Base-by-base conservation (phyloP, 2,329 filamentous ascomycete genomes). In the Emergomyces orientalis region DNA sequence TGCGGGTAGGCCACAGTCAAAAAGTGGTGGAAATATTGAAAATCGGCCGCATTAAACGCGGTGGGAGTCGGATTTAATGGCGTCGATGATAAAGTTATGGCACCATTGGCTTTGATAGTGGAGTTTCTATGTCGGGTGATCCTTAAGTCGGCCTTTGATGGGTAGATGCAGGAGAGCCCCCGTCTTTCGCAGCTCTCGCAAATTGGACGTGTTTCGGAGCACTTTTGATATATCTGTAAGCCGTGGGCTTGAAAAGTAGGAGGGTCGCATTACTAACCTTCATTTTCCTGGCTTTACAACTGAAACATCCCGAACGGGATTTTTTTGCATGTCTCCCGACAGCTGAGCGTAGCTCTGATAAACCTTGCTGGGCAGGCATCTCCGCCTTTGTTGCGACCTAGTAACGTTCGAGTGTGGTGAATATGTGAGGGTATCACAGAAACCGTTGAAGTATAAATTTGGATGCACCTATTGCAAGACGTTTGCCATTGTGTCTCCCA, bases 1-100 rank as follows among this genome's bases (percentile, higher is more conserved):
- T 85, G 82, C 1, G 86, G 86, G 69, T 84, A 85, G 1, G 80
- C 80, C 14, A 76, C 70, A 7, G 78, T 71, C 8, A 82, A 65
- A 65, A 82, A 83, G 65, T 83, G 80, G 60, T 81, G 78, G 66
- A 82, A 82, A 70, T 81, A 80, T 27, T 78, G 75, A 70, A 82
- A 74, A 62, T 82, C 80, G 37, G 76, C 71, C 22, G 74, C 65
- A 43, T 71, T 74, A 65, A 80, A 81, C 34, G 66, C 61, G 7
- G 68, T 65, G 25, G 65, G 47, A 11, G 65, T 62, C 17, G 41
- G 45, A 37, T 30, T 54, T 9, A 61, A 19, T 17, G 22, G 25
- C 19, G 45, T 49, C 6, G 25, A 27, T 13, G n/a, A 14, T 14
- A 17, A n/a, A 3, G 22, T 9, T 9, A 49, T 14, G 11, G n/a